Evolutionary conservation across 2,329 filamentous ascomycete species (phyloP), one percentile per base, ranked within the genome.

Genomic region (Diplocarpon mali): DNA sequence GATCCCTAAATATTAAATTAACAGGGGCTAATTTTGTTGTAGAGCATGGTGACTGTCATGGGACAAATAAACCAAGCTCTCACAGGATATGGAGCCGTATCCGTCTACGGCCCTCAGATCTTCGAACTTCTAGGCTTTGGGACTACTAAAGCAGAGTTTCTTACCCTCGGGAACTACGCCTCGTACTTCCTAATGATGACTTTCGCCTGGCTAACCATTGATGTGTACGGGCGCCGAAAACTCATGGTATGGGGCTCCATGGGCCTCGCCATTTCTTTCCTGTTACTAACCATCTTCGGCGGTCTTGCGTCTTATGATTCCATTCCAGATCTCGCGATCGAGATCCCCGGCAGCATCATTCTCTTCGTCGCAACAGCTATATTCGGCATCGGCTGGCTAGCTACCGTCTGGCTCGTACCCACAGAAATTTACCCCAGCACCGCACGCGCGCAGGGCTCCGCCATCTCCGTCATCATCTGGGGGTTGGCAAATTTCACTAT

Each of bases 391-490:
- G 72, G 72, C 17, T 78, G 75, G 75, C 64, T 79, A 2, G 65
- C 73, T 1, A 74, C 75, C 1, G 67, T 74, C 14, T 79, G 75
- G 75, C 62, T 78, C 1, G 60, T 69, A 44, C 67, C 70, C 0
- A 67, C 69, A 27, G 76, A 86, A 49, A 76, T 85, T n/a, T 83
- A 83, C 35, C 76, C 76, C 0, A 72, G 70, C 1, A 69, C 68
- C 0, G 63, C 75, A 0, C 67, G 78, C 6, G 77, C 78, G 2
- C 84, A 83, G 58, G 81, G 80, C 29, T 77, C 80, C 0, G 78
- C 78, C 1, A 64, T 82, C 2, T 76, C 75, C 0, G 81, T 78
- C 0, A 75, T 71, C 47, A 71, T 71, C 5, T 80, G 78, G 62
- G 85, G 81, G 69, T 61, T 80, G 65, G 53, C 53, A 1, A 57